Evolutionary conservation across 2,329 filamentous ascomycete species (phyloP).

Genomic region (Fusarium hainanense): DNA sequence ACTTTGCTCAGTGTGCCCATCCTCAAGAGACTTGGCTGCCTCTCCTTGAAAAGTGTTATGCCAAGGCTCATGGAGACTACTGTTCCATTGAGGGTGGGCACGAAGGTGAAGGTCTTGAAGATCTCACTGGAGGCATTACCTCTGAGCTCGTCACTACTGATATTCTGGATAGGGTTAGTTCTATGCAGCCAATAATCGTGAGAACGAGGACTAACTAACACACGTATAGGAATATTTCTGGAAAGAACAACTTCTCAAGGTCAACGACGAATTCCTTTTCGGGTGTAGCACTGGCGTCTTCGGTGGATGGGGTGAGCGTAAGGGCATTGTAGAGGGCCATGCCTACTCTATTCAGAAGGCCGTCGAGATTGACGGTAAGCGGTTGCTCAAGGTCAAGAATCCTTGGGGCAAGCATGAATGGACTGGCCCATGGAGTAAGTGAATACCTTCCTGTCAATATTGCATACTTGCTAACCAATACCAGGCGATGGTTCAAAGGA

Average conservation of each 20-base stretch:
- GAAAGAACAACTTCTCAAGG: conserved; percentile 79
- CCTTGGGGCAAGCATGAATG: conserved; percentile 86
- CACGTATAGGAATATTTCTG: conserved; percentile 67
- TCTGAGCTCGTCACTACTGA: conserved; percentile 74
- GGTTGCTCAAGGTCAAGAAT: conserved; percentile 75
- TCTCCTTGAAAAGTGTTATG: conserved; percentile 82
- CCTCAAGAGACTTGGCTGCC: conserved; percentile 85
- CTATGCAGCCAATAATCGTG: accelerated
- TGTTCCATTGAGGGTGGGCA: conserved; percentile 79
- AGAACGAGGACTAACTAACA: not conserved
- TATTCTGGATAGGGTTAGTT: conserved; percentile 76
- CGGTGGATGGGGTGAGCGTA: conserved; percentile 55
- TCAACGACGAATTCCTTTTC: conserved; percentile 82
- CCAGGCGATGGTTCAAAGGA: conserved; percentile 79
- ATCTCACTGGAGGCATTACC: conserved; percentile 73
- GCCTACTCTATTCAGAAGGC: conserved; percentile 72
- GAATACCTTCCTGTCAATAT: accelerated
- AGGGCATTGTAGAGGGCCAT: conserved; percentile 68
- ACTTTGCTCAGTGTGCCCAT: conserved; percentile 80
- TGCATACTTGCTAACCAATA: conserved; percentile 24
- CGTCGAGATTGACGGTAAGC: conserved; percentile 65
- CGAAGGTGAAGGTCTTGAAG: conserved; percentile 67
- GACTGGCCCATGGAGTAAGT: conserved; percentile 78
- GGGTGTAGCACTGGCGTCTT: conserved; percentile 64
- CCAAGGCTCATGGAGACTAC: conserved; percentile 85